These are phyloP conservation scores for Eucalyptus curtisii DNA, from an alignment of 345 rosid genomes.

Conservation along the genomic window DNA sequence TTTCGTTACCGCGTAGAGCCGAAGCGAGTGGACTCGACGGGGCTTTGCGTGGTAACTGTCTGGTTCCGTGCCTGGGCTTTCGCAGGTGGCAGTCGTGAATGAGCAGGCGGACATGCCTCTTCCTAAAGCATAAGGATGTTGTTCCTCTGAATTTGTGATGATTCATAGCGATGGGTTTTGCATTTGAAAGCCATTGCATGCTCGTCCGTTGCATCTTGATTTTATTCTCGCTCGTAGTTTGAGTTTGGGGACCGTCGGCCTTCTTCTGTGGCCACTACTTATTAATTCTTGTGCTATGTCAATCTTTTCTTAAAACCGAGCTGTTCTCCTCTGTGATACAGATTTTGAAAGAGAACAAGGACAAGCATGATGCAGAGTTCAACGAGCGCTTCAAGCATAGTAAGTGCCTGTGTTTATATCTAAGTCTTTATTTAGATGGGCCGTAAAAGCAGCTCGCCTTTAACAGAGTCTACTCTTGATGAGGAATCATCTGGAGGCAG, in stretches of 20 bases:
- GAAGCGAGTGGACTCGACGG: background rate
- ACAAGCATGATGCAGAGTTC: slow-evolving; percentile 89
- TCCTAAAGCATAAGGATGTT: background rate
- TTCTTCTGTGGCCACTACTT: background rate
- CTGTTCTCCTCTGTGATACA: slow-evolving; percentile 1
- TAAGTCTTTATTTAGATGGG: background rate
- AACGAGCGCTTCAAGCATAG: slow-evolving; percentile 95
- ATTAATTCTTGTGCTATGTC: background rate
- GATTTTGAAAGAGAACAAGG: slow-evolving; percentile 94
- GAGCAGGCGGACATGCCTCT: background rate
- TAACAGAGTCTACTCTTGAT: background rate
- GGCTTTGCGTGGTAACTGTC: background rate
- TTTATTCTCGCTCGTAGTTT: background rate
- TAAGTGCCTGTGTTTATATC: slow-evolving; percentile 15
- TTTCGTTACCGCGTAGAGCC: background rate
- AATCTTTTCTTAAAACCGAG: background rate
- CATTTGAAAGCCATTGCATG: background rate
- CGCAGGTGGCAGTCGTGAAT: background rate
- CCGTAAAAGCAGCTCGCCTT: background rate
- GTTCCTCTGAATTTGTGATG: background rate
- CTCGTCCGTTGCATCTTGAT: background rate
- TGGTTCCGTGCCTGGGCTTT: background rate
- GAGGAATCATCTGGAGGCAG: background rate
- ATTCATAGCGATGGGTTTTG: background rate
- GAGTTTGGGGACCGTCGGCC: background rate